A percentile compares a stretch with the other conserved stretches of the same genome.
Conservation (phyloP, 768 basidiomycete species). For the Auricularia sp. region DNA sequence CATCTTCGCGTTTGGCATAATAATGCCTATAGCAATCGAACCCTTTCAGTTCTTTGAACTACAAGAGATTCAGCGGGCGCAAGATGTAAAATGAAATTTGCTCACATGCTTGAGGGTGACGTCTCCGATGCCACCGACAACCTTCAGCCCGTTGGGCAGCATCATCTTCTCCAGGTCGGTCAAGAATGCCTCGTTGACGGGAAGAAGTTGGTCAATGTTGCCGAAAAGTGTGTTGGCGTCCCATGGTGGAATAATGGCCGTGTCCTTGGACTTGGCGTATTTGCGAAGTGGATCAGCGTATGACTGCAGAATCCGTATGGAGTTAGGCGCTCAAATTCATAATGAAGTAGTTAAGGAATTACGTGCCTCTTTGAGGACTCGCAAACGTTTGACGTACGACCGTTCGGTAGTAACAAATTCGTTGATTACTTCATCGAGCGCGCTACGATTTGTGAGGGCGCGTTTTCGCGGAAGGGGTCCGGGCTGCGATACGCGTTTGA, state of each 20-base stretch:
- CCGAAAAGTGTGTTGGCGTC: slow-evolving; percentile 91
- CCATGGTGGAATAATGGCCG: slow-evolving; percentile 78
- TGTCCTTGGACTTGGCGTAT: slow-evolving; percentile 76
- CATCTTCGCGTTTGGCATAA: slow-evolving; percentile 87
- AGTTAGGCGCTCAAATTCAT: background rate
- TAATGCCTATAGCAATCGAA: slow-evolving; percentile 90
- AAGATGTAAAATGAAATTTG: background rate
- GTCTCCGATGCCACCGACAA: slow-evolving; percentile 66
- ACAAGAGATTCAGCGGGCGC: background rate
- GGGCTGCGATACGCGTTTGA: background rate
- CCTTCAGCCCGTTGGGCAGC: slow-evolving; percentile 42
- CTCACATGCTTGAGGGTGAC: slow-evolving; percentile 65
- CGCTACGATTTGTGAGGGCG: slow-evolving; percentile 51
- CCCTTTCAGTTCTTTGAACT: slow-evolving; percentile 68
- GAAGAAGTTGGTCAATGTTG: slow-evolving; percentile 82
- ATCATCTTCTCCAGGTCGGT: slow-evolving; percentile 73
- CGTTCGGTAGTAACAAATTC: slow-evolving; percentile 86
- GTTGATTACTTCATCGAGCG: slow-evolving; percentile 63
- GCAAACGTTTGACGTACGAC: slow-evolving; percentile 76
- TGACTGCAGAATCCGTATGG: slow-evolving; percentile 28
- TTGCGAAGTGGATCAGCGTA: slow-evolving; percentile 87
- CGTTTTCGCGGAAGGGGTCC: slow-evolving; percentile 29
- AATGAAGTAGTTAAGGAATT: background rate
- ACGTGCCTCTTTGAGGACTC: slow-evolving; percentile 56
- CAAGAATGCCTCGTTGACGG: slow-evolving; percentile 83